Base-by-base conservation (phyloP, 352 stramenopile species). In the Phytophthora agathidicida region DNA sequence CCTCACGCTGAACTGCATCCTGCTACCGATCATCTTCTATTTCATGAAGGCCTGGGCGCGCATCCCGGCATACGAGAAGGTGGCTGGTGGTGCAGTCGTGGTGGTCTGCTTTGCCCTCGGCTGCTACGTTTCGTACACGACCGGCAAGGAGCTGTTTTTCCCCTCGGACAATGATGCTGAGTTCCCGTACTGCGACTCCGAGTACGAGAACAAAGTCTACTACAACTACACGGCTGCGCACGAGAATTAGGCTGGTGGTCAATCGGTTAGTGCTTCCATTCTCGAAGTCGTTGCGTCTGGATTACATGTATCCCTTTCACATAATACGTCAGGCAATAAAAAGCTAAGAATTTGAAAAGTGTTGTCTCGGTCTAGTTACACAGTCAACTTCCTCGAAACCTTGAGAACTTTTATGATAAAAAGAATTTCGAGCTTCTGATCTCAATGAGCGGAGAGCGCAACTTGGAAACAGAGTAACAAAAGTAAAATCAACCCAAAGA, bases 21-120 rank as follows among this genome's bases (percentile, higher is more conserved):
- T 87, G 0, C 47, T 89, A 33, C 80, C 80, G 0, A 86, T 84
- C 17, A 38, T 73, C 9, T 86, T 87, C 52, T 89, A 89, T 68
- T 65, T 86, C 42, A 80, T 80, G 47, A 84, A 83, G 67, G 42
- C 77, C 4, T 86, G 75, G 75, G 26, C 19, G n/a, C 55, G 59
- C 10, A 36, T 88, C 2, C 50, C 60, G 3, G 22, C 67, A 13
- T 74, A 64, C 33, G 65, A 74, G 26, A 70, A 71, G 48, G 8
- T 59, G 7, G 53, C 44, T n/a, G 65, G 43, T 7, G 44, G 47
- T 28, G 36, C 57, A 16, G 55, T 71, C 14, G 26, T 74, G 16
- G 36, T 74, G 14, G 53, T 74, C 0, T 74, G 65, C 54, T 59
- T 57, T 17, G 27, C 65, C 0, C 50, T 74, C 4, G 65, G 65